Percentiles rank a stretch among this genome's conserved stretches.
Evolutionary conservation across 768 basidiomycete species (phyloP).

Genomic region (Naganishia onofrii): DNA sequence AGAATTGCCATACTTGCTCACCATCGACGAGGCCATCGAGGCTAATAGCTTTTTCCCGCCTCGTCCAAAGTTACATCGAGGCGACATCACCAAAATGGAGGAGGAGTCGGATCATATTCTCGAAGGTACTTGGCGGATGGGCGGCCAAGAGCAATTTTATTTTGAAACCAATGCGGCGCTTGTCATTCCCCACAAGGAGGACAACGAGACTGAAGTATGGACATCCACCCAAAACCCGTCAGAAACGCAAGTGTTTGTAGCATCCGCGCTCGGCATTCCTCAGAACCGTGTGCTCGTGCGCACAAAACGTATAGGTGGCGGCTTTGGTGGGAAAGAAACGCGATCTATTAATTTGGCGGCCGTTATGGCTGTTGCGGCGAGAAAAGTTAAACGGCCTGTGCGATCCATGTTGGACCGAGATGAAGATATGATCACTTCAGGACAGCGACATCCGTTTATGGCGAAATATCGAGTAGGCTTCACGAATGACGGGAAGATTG

Average conservation of each 20-base stretch:
- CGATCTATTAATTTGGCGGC: slow-evolving; percentile 35
- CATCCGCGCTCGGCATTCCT: slow-evolving; percentile 40
- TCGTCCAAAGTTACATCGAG: slow-evolving; percentile 36
- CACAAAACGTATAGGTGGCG: slow-evolving; percentile 38
- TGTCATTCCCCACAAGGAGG: slow-evolving; percentile 40
- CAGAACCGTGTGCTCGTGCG: slow-evolving; percentile 35
- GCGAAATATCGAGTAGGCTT: slow-evolving; percentile 38
- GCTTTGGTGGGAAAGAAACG: slow-evolving; percentile 41
- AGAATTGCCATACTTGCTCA: slow-evolving; percentile 38
- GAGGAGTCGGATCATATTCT: slow-evolving; percentile 35
- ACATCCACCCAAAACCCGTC: slow-evolving; percentile 37
- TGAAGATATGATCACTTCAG: slow-evolving; percentile 40
- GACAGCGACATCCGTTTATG: slow-evolving; percentile 41
- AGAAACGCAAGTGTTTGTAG: slow-evolving; percentile 38
- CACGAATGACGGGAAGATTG: slow-evolving; percentile 38
- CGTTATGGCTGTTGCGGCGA: slow-evolving; percentile 36
- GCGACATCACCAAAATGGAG: slow-evolving; percentile 33
- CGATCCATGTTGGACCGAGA: slow-evolving; percentile 41
- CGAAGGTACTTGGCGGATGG: slow-evolving; percentile 33
- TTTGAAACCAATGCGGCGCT: slow-evolving; percentile 37
- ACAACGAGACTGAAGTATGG: slow-evolving; percentile 40
- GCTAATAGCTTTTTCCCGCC: slow-evolving; percentile 28
- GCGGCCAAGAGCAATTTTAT: slow-evolving; percentile 40
- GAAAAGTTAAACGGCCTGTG: slow-evolving; percentile 36
- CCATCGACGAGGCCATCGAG: slow-evolving; percentile 38